Base-by-base conservation (phyloP, 805 yeast genomes). In the Scheffersomyces ergatensis region DNA sequence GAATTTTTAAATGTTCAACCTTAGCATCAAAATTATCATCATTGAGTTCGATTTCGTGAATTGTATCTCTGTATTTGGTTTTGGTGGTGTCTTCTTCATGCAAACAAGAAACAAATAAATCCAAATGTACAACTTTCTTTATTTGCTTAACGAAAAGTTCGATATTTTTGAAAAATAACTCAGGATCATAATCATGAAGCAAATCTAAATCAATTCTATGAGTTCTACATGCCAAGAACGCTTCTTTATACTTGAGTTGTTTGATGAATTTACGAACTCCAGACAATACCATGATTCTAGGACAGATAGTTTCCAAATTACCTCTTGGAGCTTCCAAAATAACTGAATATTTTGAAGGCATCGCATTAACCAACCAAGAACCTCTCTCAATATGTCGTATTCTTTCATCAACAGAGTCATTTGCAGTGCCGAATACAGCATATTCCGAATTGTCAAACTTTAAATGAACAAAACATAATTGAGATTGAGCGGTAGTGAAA, bases 251-350 rank as follows among this genome's bases (percentile, higher is more conserved):
- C 26, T 78, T 67, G 42, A 63, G 70, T 0, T 69, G 64, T 25
- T 74, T 69, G 45, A 93, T 88, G 49, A 75, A 74, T 25, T 75
- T 70, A 49, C 99, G 77, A 19, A 93, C 95, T 17, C 84, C 93
- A 11, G 86, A 76, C 30, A 93, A 67, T 3, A 92, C 95, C 85
- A 93, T 82, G 34, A 93, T 85, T 60, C 99, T 76, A 12, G 99
- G 99, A 54, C 80, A 83, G 15, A 93, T 85, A 0, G 98, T 89
- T 62, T 93, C 99, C 50, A 93, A 67, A 55, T 93, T 93, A 46
- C 99, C 99, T 59, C 99, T 78, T 44, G 95, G 95, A 4, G 97
- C 97, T 61, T 93, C 97, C 39, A 93, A 70, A 3, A 88, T 81
- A 15, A 95, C 89, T 0, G 90, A 76, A 42, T 89, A 82, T 40